Percentiles rank a stretch among this genome's conserved stretches.
Conservation (phyloP, 495 filamentous ascomycete genomes). For the Lasiosphaeriaceae sp. region DNA sequence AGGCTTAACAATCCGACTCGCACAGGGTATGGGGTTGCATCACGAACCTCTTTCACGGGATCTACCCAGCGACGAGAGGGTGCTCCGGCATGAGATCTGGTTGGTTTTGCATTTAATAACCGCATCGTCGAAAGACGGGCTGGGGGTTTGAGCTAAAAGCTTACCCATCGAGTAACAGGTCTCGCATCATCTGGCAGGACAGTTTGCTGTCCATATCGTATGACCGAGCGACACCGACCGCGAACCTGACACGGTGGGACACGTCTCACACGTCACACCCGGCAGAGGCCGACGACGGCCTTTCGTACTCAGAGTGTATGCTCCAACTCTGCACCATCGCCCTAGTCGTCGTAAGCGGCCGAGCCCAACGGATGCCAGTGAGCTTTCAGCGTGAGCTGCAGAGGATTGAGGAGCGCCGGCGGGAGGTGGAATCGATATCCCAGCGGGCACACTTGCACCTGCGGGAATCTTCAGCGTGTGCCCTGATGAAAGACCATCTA, state of each 20-base stretch:
- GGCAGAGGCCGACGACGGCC: background rate
- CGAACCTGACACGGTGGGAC: constrained; percentile 4
- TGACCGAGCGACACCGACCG: constrained; percentile 2
- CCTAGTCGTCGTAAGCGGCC: background rate
- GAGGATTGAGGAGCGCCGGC: constrained; percentile 1
- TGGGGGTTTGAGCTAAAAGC: background rate
- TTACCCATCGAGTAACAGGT: background rate
- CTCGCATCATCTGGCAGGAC: constrained; percentile 7
- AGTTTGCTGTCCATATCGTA: constrained; percentile 6
- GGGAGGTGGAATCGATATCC: background rate
- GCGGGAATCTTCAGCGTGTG: constrained; percentile 1
- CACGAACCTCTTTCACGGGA: background rate
- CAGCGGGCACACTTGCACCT: background rate
- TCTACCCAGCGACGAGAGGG: constrained; percentile 1
- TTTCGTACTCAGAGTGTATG: constrained; percentile 6
- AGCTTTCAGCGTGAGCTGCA: constrained; percentile 3
- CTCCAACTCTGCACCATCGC: constrained; percentile 5
- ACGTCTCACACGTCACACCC: background rate
- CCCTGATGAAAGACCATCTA: constrained; percentile 8
- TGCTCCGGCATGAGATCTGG: constrained; percentile 2
- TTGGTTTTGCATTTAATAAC: background rate
- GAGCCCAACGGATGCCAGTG: background rate
- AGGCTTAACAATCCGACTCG: constrained; percentile 6
- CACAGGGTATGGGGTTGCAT: constrained; percentile 3
- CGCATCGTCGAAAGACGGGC: background rate